Evolutionary conservation across 2,329 filamentous ascomycete species (phyloP), one percentile per base, ranked within the genome.

Genomic region (Penicillium nordicum): DNA sequence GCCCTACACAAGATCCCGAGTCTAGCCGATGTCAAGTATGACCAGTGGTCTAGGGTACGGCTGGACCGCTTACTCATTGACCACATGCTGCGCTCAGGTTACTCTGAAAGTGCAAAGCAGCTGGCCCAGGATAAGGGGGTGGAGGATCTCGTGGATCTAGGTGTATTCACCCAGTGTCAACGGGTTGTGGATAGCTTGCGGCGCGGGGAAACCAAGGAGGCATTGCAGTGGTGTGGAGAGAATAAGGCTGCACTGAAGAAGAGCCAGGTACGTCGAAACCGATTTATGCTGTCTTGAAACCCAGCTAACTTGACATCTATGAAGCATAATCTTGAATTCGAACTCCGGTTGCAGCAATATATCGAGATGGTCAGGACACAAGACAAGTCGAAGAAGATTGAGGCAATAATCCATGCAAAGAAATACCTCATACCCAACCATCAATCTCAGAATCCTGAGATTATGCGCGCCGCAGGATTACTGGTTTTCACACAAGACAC

Each of bases 161-260:
- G 92, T 49, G 93, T 92, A 0, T 97, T 97, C 74, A 84, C 89
- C 51, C 84, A 88, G 65, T 93, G 92, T 78, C 88, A 88, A 59
- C 83, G 82, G 57, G 91, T 97, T 63, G 86, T 90, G 57, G 82
- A 87, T 65, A 89, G 87, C 59, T 76, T 99, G 58, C 78, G 84
- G 42, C 80, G 81, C 38, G 86, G 87, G 32, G 89, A 86, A 64
- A 88, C 93, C 5, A 81, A 82, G 36, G 89, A 95, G 66, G 92
- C 92, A 23, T 75, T 99, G 53, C 84, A 85, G 12, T 99, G 94
- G 94, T 97, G 94, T 72, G 84, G 82, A 16, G 93, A 97, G 68
- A 96, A 97, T 74, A 94, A 95, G 74, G 92, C 93, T 67, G 89
- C 92, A 60, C 77, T 99, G 57, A 89, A 92, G 69, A 96, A 94